These are phyloP conservation scores for Marvania coccoides DNA, from an alignment of 139 green algal species.

Conservation along the genomic window DNA sequence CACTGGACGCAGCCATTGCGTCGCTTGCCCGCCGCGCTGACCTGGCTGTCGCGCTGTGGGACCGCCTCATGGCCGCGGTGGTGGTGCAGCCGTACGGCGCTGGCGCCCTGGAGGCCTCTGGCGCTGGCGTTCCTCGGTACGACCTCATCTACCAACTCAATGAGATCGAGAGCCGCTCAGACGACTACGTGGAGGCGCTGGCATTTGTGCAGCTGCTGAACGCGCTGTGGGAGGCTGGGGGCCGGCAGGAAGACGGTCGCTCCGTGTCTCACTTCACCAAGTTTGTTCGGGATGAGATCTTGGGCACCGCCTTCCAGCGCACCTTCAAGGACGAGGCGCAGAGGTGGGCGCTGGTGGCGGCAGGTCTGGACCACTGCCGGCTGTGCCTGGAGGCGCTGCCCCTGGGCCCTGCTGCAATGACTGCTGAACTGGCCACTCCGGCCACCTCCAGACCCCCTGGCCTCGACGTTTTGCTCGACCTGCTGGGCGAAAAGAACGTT, in stretches of 20 bases:
- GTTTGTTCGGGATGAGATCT: conserved; percentile 41
- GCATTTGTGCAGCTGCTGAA: conserved; percentile 66
- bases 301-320: conserved; percentile 17
- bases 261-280: conserved; percentile 42
- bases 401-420: not conserved
- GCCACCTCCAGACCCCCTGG: conserved; percentile 13
- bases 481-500: conserved; percentile 33
- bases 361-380: conserved; percentile 48
- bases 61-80: conserved; percentile 48
- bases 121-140: conserved; percentile 8
- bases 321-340: conserved; percentile 39
- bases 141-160: conserved; percentile 62
- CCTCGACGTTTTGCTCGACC: conserved; percentile 49
- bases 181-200: conserved; percentile 64
- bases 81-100: conserved; percentile 26
- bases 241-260: conserved; percentile 25
- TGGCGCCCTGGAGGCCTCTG: not conserved
- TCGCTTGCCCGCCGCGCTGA: conserved; percentile 42
- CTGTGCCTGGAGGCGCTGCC: conserved; percentile 20
- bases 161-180: conserved; percentile 51
- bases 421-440: not conserved
- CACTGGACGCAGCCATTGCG: conserved; percentile 43
- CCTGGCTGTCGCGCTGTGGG: conserved; percentile 37
- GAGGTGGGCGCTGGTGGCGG: conserved; percentile 62
- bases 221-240: conserved; percentile 30